Base-by-base conservation (phyloP, 108 stramenopile genomes). In the Bacterosira constricta region DNA sequence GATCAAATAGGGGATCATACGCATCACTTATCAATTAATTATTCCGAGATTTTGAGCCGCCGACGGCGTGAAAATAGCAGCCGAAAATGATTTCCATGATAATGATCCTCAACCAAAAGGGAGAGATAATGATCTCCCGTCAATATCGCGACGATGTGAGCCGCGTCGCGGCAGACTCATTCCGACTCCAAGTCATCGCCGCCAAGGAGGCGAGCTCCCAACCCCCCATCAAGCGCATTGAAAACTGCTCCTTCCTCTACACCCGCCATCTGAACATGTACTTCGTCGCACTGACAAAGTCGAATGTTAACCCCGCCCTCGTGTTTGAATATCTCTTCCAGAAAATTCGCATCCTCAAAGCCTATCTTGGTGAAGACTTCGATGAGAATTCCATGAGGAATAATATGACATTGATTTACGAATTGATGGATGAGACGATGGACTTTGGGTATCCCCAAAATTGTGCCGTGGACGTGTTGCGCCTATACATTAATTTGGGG, bases 391-490 rank as follows among this genome's bases (percentile, higher is more conserved):
- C 90, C 34, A 89, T 99, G 82, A 79, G 96, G 41, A 97, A 97
- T 78, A 98, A 98, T 83, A 97, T 99, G 93, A 99, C 99, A 12
- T 79, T 99, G 29, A 92, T 99, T 68, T 98, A 99, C 61, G 99
- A 99, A 85, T 87, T 99, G 47, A 93, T 99, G 86, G 99, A 99
- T 56, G 97, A 98, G 71, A 96, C 96, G 11, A 97, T 98, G 92
- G 98, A 98, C 83, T 98, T 96, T 86, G 98, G 99, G 23, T 98
- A 98, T 72, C 99, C 99, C 18, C 99, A 99, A 88, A 98, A 96
- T 69, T 96, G 94, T 64, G 92, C 97, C 18, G 93, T 99, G 17
- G 99, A 99, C 80, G 96, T 98, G 4, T 79, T 99, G 55, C 93
- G 93, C 46, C 65, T 97, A 61, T 99, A 98, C 83, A 99, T 99